Evolutionary conservation across 2,329 filamentous ascomycete species (phyloP).

Genomic region (Coniochaeta sp.): DNA sequence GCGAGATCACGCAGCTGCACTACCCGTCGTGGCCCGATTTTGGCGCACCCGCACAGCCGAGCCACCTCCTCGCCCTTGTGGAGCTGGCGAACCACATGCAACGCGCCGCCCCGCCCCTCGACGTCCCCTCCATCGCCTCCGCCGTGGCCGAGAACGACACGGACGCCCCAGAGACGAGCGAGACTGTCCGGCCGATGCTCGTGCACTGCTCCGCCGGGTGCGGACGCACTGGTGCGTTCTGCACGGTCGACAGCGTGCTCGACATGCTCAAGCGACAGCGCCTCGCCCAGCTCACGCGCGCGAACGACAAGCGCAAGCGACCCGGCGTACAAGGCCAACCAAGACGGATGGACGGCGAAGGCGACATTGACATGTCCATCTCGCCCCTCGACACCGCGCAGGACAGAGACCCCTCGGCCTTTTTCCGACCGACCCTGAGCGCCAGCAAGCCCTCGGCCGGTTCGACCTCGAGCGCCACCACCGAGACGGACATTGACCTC

Average conservation of each 20-base stretch:
- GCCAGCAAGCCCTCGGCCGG: background rate
- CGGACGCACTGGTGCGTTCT: slow-evolving; percentile 92
- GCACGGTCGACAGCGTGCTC: slow-evolving; percentile 90
- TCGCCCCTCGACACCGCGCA: background rate
- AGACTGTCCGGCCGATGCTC: slow-evolving; percentile 61
- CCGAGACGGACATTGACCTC: slow-evolving; percentile 30
- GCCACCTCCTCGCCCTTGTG: slow-evolving; percentile 80
- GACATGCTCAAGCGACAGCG: slow-evolving; percentile 93
- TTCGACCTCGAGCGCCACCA: too few species aligned
- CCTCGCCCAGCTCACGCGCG: slow-evolving; percentile 15
- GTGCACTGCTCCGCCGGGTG: slow-evolving; percentile 97
- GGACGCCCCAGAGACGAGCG: slow-evolving; percentile 46
- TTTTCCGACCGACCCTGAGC: background rate
- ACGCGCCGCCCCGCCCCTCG: slow-evolving; percentile 44
- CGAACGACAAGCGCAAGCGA: slow-evolving; percentile 12
- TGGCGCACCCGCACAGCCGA: slow-evolving; percentile 81
- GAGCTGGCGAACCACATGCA: slow-evolving; percentile 77
- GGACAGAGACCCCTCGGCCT: background rate
- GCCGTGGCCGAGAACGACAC: slow-evolving; percentile 10
- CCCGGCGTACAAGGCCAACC: background rate
- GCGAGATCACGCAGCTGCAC: slow-evolving; percentile 90
- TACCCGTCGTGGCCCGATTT: slow-evolving; percentile 98
- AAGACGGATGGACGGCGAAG: slow-evolving; percentile 27
- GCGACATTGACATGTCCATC: slow-evolving; percentile 37
- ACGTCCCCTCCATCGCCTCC: slow-evolving; percentile 21